phyloP scores from a whole-genome alignment of 352 stramenopile genomes.

The Globisporangium splendens region DNA sequence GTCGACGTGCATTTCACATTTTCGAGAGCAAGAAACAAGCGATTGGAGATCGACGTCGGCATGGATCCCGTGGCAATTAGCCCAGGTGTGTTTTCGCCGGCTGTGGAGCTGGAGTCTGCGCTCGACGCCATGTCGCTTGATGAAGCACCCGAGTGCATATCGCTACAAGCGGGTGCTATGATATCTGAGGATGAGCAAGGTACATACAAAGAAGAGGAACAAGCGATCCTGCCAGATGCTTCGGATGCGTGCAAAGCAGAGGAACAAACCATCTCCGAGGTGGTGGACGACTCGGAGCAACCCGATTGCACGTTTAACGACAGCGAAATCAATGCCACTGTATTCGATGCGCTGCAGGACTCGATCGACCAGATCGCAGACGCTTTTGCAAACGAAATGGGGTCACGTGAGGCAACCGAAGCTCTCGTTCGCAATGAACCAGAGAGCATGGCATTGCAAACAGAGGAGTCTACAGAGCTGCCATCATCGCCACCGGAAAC shows the following conservation, averaged over 20 bases:
- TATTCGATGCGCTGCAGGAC: conserved; percentile 22
- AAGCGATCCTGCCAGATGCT: too few species aligned
- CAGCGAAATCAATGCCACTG: conserved; percentile 10
- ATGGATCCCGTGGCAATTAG: not conserved
- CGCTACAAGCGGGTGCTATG: not conserved
- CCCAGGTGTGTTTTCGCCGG: conserved; percentile 46
- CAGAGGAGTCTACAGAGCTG: not conserved
- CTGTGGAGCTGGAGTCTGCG: conserved; percentile 40
- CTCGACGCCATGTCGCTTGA: conserved; percentile 27
- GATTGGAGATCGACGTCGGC: not conserved
- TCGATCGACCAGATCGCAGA: conserved; percentile 28
- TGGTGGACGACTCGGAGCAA: not conserved
- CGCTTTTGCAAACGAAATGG: not conserved
- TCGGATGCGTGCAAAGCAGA: too few species aligned
- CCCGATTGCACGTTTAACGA: not conserved
- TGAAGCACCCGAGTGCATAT: too few species aligned
- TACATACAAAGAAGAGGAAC: too few species aligned
- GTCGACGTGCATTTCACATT: conserved; percentile 61
- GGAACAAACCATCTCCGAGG: too few species aligned
- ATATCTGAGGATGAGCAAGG: not conserved
- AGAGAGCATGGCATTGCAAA: not conserved
- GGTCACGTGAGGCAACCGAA: not conserved
- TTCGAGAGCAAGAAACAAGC: conserved; percentile 23
- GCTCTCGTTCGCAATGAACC: not conserved
- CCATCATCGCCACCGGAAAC: too few species aligned